Evolutionary conservation across 441 rosid species (phyloP).

Genomic region (Breynia disticha): DNA sequence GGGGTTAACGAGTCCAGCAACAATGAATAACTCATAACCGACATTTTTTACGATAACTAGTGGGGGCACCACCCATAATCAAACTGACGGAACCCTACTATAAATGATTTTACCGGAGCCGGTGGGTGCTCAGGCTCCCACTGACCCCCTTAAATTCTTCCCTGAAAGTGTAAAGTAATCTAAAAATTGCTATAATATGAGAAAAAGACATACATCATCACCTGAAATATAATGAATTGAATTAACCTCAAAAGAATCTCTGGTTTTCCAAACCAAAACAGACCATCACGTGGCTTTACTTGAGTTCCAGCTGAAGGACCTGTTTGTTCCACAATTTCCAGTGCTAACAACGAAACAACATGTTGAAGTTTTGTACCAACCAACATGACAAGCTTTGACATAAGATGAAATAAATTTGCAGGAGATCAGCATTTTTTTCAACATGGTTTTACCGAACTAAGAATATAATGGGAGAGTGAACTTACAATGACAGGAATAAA

Average conservation of each 20-base stretch:
- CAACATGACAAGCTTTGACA: conserved; percentile 72
- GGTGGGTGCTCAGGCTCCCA: too few species aligned
- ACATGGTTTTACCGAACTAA: not conserved
- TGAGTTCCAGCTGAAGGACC: conserved; percentile 58
- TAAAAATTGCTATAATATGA: not conserved
- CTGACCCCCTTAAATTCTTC: too few species aligned
- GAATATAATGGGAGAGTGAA: conserved; percentile 7
- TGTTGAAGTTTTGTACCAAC: conserved; percentile 93
- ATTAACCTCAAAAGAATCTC: conserved; percentile 60
- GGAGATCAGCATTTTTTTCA: not conserved
- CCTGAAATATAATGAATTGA: conserved; percentile 93
- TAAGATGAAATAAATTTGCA: conserved; percentile 7
- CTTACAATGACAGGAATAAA: conserved; percentile 93
- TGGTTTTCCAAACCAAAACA: conserved; percentile 95
- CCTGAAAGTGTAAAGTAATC: too few species aligned
- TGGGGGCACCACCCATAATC: too few species aligned
- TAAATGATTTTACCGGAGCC: too few species aligned
- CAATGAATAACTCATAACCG: too few species aligned
- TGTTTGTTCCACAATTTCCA: conserved; percentile 65
- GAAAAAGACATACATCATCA: conserved; percentile 8
- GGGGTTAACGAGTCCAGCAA: too few species aligned
- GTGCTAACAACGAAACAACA: conserved; percentile 81
- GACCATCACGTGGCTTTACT: conserved; percentile 81
- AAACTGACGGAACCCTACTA: conserved; percentile 3
- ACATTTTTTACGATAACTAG: too few species aligned